Conservation (phyloP, 352 stramenopile species). For the Thraustochytrium striatum region DNA sequence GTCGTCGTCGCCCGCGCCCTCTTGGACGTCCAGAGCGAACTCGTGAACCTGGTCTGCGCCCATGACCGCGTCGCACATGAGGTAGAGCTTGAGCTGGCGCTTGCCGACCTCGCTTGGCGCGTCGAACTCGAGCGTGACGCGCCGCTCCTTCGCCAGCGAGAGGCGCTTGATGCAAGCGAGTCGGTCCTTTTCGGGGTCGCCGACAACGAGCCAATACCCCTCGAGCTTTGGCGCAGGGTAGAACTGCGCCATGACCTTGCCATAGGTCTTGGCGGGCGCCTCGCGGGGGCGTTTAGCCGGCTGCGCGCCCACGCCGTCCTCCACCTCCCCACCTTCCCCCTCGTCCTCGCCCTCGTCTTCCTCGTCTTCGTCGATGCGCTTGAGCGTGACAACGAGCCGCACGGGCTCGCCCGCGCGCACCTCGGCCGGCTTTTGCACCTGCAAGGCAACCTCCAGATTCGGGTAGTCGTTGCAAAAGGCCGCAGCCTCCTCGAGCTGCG, state of each 20-base stretch:
- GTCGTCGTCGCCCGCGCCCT: background rate
- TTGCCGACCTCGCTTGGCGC: constrained; percentile 86
- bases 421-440: constrained; percentile 69
- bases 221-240: constrained; percentile 87
- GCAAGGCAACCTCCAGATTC: constrained; percentile 90
- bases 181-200: constrained; percentile 87
- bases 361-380: constrained; percentile 87
- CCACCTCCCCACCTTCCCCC: background rate
- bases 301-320: background rate
- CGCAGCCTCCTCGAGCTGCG: constrained; percentile 92
- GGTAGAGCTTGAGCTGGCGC: constrained; percentile 92
- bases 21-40: constrained; percentile 68
- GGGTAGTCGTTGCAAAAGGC: constrained; percentile 99
- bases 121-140: constrained; percentile 90
- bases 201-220: constrained; percentile 97
- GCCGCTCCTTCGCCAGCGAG: constrained; percentile 72
- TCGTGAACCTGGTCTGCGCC: constrained; percentile 97
- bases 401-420: constrained; percentile 76
- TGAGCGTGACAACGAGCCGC: constrained; percentile 72
- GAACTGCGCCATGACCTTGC: constrained; percentile 19
- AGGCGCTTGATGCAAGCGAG: constrained; percentile 96
- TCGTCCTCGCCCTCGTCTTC: constrained; percentile 78
- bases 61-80: constrained; percentile 98
- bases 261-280: background rate
- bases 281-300: no score